Evolutionary conservation across 345 rosid species (phyloP), one percentile per base, ranked within the genome.

Genomic region (Stellera chamaejasme): DNA sequence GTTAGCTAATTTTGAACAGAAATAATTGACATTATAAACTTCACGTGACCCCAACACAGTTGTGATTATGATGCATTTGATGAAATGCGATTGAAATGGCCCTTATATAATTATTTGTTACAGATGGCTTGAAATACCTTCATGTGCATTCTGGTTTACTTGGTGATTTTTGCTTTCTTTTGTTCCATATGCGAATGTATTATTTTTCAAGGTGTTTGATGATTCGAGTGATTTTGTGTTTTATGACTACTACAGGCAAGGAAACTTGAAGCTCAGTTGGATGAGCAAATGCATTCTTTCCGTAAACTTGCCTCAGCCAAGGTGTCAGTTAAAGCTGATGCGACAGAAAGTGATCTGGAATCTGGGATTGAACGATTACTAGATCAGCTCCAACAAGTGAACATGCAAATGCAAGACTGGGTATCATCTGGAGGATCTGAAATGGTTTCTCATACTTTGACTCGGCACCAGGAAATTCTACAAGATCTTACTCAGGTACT

Each of bases 371-470:
- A 83, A 16, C 65, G 75, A 54, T 58, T 84, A 13, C 68, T 93
- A 13, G 75, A 83, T 58, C 91, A 93, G 59, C 84, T 93, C 5
- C 91, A 87, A 54, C 88, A 89, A 70, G 95, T 89, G 25, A 85
- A 87, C 68, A 60, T 75, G 2, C 94, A 87, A 78, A 93, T 89
- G 99, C 86, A 93, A 80, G 95, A 81, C 11, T 93, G 92, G 97
- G 97, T 93, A 2, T 89, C 95, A 67, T 84, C 97, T 6, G 97
- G 96, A 55, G 96, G 97, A 43, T 89, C 95, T 14, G 96, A 93
- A 70, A 93, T 87, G 96, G 99, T 93, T 70, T 93, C 99, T 27
- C 99, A 89, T 79, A 87, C 97, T 54, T 77, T 90, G 74, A 89
- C 85, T 62, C 80, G 99, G 55, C 99, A 93, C 80, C 97, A 89